Evolutionary conservation across 495 filamentous ascomycete species (phyloP).

Genomic region (Aspergillus haitiensis): DNA sequence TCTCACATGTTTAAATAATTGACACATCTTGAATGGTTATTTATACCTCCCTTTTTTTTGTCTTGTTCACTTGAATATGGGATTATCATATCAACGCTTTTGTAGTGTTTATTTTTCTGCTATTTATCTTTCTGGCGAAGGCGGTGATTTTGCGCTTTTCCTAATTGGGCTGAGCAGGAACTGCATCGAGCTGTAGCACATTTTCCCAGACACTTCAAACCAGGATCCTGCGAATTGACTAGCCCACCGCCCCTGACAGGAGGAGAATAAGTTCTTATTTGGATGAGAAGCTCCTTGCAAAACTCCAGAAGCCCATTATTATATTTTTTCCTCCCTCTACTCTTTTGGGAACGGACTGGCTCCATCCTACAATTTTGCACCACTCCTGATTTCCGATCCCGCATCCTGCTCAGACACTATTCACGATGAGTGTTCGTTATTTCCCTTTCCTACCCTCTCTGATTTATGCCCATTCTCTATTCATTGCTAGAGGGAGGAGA

Average conservation of each 20-base stretch:
- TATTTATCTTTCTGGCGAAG: slow-evolving; percentile 15
- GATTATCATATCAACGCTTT: no score
- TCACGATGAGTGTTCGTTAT: slow-evolving; percentile 46
- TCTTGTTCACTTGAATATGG: no score
- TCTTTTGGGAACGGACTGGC: slow-evolving; percentile 13
- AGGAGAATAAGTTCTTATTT: slow-evolving; percentile 8
- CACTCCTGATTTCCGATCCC: slow-evolving; percentile 9
- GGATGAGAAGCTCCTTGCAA: background rate
- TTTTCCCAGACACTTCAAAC: slow-evolving; percentile 33
- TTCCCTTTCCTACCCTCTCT: slow-evolving; percentile 2
- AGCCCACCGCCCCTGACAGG: slow-evolving; percentile 11
- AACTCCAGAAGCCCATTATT: background rate
- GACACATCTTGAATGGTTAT: background rate
- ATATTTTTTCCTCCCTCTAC: background rate
- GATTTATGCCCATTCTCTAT: background rate
- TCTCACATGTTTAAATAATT: slow-evolving; percentile 20
- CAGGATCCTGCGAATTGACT: slow-evolving; percentile 20
- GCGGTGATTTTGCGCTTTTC: slow-evolving; percentile 26
- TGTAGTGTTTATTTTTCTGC: slow-evolving; percentile 1
- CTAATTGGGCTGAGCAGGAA: slow-evolving; percentile 28
- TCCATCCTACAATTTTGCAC: slow-evolving; percentile 1
- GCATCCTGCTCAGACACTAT: slow-evolving; percentile 14
- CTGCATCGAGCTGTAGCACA: slow-evolving; percentile 36
- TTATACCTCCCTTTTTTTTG: no score
- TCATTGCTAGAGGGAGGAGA: background rate